Conservation (phyloP, 2,329 filamentous ascomycete genomes). For the Lachnellula subtilissima region DNA sequence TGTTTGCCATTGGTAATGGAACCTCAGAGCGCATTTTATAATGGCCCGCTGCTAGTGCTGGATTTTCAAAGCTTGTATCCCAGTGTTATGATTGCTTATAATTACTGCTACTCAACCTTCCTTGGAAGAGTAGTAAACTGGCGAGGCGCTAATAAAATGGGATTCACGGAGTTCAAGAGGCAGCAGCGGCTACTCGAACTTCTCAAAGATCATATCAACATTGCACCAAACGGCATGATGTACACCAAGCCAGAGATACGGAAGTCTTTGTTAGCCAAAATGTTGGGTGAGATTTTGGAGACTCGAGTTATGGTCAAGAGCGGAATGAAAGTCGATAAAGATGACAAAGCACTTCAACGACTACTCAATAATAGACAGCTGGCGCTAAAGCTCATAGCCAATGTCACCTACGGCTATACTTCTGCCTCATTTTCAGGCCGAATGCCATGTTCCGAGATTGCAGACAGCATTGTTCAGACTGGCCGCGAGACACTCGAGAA, state of each 20-base stretch:
- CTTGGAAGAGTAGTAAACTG: constrained; percentile 79
- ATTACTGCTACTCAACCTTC: constrained; percentile 97
- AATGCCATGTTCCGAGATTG: constrained; percentile 97
- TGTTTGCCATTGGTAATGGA: constrained; percentile 97
- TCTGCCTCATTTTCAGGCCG: constrained; percentile 94
- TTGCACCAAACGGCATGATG: constrained; percentile 95
- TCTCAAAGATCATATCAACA: constrained; percentile 80
- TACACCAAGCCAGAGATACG: constrained; percentile 81
- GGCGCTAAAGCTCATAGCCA: constrained; percentile 93
- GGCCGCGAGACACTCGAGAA: constrained; percentile 92
- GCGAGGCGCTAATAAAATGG: constrained; percentile 93
- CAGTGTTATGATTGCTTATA: constrained; percentile 98
- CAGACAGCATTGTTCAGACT: constrained; percentile 96
- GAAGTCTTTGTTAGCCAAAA: constrained; percentile 88
- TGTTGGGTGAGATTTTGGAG: constrained; percentile 93
- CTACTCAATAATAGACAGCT: constrained; percentile 91
- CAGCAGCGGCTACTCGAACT: constrained; percentile 70
- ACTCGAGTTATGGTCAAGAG: constrained; percentile 97
- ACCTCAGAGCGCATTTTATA: constrained; percentile 91
- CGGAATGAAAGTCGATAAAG: constrained; percentile 90
- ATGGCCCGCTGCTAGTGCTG: constrained; percentile 79
- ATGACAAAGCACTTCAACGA: constrained; percentile 78
- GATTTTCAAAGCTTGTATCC: constrained; percentile 97
- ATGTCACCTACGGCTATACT: constrained; percentile 97
- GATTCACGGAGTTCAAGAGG: constrained; percentile 81